These are phyloP conservation scores for Aspergillus nomiae DNA, from an alignment of 2,329 filamentous ascomycete species.

Conservation along the genomic window DNA sequence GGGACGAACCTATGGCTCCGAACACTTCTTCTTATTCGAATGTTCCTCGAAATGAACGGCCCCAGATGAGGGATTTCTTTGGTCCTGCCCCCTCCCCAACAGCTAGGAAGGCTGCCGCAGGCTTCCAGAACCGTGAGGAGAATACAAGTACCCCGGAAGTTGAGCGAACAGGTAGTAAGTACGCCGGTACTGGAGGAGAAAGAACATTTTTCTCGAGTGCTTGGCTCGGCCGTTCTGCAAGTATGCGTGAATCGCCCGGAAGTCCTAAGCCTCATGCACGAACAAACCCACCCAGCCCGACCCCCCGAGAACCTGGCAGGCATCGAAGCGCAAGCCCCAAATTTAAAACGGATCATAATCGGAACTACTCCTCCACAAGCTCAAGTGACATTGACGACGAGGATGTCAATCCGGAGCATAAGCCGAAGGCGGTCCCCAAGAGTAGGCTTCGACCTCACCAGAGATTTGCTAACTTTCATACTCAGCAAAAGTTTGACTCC, in stretches of 20 bases:
- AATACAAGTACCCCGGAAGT: conserved; percentile 39
- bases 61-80: conserved; percentile 34
- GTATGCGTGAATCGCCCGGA: conserved; percentile 53
- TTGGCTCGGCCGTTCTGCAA: conserved; percentile 55
- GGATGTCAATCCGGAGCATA: conserved; percentile 22
- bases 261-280: conserved; percentile 35
- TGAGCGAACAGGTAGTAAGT: conserved; percentile 57
- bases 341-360: conserved; percentile 34
- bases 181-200: conserved; percentile 58
- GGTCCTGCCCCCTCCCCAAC: conserved; percentile 44
- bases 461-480: conserved; percentile 30
- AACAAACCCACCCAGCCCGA: conserved; percentile 40
- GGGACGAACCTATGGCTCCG: conserved; percentile 59
- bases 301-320: conserved; percentile 31
- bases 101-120: conserved; percentile 43
- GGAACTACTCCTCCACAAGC: conserved; percentile 39
- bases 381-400: conserved; percentile 43
- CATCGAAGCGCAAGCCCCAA: conserved; percentile 50
- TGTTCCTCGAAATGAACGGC: conserved; percentile 36
- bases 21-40: conserved; percentile 54
- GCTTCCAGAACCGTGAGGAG: conserved; percentile 31
- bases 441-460: conserved; percentile 38
- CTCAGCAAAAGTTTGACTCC: conserved; percentile 22
- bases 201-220: conserved; percentile 58
- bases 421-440: conserved; percentile 46